Conservation (phyloP, 768 basidiomycete species). For the Rhizopogon vulgaris region DNA sequence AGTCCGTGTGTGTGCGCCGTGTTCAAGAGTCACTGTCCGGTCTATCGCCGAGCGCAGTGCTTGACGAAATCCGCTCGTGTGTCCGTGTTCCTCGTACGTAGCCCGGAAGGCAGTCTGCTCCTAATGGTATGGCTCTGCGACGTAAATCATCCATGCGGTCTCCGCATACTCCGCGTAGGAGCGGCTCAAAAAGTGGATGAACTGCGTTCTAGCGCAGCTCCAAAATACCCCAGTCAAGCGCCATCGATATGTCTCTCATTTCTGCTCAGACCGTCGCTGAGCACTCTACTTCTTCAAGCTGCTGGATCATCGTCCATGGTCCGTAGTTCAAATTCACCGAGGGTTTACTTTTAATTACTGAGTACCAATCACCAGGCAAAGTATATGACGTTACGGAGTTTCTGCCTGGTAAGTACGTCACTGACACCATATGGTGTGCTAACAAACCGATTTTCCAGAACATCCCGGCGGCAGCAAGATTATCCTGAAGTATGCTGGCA, state of each 20-base stretch:
- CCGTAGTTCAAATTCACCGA: constrained; percentile 8
- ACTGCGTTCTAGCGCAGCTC: background rate
- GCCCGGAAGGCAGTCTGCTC: constrained; percentile 4
- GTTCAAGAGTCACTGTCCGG: constrained; percentile 5
- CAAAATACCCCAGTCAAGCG: background rate
- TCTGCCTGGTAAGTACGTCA: constrained; percentile 46
- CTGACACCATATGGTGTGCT: background rate
- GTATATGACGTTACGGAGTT: constrained; percentile 80
- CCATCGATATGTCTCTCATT: constrained; percentile 13
- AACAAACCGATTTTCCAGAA: constrained; percentile 30
- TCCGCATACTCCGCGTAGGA: constrained; percentile 11
- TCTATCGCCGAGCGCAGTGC: constrained; percentile 12
- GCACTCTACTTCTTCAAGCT: constrained; percentile 55
- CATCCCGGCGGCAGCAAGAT: constrained; percentile 81
- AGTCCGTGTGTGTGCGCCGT: constrained; percentile 1
- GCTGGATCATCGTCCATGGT: constrained; percentile 87
- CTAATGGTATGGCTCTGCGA: background rate
- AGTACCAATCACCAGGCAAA: constrained; percentile 39
- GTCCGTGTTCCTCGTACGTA: background rate
- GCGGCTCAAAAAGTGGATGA: constrained; percentile 9
- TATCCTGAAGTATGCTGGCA: constrained; percentile 84
- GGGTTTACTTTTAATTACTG: background rate
- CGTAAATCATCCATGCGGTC: constrained; percentile 1
- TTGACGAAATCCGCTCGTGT: background rate
- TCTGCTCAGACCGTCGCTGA: constrained; percentile 31